Conservation (phyloP, 257 asterid species). For the Buddleja alternifolia region DNA sequence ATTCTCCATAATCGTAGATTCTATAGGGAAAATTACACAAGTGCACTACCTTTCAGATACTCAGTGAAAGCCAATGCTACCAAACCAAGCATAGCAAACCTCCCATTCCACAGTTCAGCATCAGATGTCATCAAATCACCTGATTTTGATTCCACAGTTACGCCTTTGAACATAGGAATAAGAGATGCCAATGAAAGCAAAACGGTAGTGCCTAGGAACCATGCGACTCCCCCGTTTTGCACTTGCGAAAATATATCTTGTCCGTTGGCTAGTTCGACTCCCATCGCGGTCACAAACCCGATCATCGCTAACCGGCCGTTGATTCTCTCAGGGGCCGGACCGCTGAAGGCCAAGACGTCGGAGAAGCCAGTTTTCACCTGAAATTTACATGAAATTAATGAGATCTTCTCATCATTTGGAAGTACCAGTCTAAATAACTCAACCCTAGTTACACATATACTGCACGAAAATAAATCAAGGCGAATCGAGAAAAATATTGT, state of each 20-base stretch:
- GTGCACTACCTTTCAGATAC: slow-evolving; percentile 67
- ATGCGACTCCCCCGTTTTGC: slow-evolving; percentile 55
- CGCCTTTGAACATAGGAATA: slow-evolving; percentile 66
- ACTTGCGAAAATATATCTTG: slow-evolving; percentile 59
- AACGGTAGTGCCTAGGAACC: slow-evolving; percentile 57
- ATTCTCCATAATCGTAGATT: too few relatives aligned
- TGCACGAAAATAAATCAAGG: too few relatives aligned
- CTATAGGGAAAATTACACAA: background rate
- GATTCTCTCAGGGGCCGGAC: slow-evolving; percentile 85
- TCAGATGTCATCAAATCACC: slow-evolving; percentile 55
- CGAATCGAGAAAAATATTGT: too few relatives aligned
- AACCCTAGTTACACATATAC: too few relatives aligned
- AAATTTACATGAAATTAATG: background rate
- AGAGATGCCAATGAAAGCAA: slow-evolving; percentile 66
- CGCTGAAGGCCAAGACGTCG: slow-evolving; percentile 68
- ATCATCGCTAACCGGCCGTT: slow-evolving; percentile 85
- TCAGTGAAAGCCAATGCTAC: slow-evolving; percentile 82
- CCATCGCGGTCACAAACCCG: slow-evolving; percentile 82
- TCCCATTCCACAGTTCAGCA: slow-evolving; percentile 84
- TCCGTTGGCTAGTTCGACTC: slow-evolving; percentile 63
- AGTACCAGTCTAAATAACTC: too few relatives aligned
- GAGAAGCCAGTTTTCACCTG: slow-evolving; percentile 50
- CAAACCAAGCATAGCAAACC: slow-evolving; percentile 87
- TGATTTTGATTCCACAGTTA: slow-evolving; percentile 54
- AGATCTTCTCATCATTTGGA: background rate